Evolutionary conservation across 345 rosid genomes (phyloP), one percentile per base, ranked within the genome.

Genomic region (Eucalyptus tenuipes): DNA sequence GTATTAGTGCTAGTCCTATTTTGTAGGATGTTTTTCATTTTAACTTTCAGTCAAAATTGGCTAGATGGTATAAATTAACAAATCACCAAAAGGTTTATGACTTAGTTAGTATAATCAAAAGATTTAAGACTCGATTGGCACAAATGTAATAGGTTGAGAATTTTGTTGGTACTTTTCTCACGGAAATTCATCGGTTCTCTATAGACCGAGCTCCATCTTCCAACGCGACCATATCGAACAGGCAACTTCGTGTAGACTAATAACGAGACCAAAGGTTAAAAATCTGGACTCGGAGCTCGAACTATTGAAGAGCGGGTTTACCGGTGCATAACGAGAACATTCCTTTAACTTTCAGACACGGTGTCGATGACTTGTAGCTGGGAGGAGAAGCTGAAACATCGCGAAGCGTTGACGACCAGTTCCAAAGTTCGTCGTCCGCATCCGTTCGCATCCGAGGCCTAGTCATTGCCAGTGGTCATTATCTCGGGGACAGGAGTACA

Each of bases 1-100:
- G 9, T 1, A 0, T 25, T 22, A 55, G 1, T 55, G 3, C 29
- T 2, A 55, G 4, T 9, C 61, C 3, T 55, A 3, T 0, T 0
- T 9, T 8, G 29, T 55, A 55, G 2, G 3, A 55, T 9, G 1
- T 0, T 5, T 3, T 55, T 55, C 0, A 22, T 55, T 2, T 2
- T 9, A 55, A 22, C 4, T 55, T 55, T 55, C 0, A 25, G 3
- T 24, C 2, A 55, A 55, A 55, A 10, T 10, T 24, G 6, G 3
- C 6, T 1, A 1, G 0, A 55, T 24, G 3, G 1, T 2, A 9
- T 55, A 10, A 10, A 55, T 55, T 55, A 55, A 25, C 13, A 24
- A 22, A 55, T 55, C 6, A 25, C 4, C 9, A 55, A 55, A 24
- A 55, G 0, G 5, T 24, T 24, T 55, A 55, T 0, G 4, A 55